These are phyloP conservation scores for Exophiala oligosperma DNA, from an alignment of 2,329 filamentous ascomycete species.

Conservation along the genomic window DNA sequence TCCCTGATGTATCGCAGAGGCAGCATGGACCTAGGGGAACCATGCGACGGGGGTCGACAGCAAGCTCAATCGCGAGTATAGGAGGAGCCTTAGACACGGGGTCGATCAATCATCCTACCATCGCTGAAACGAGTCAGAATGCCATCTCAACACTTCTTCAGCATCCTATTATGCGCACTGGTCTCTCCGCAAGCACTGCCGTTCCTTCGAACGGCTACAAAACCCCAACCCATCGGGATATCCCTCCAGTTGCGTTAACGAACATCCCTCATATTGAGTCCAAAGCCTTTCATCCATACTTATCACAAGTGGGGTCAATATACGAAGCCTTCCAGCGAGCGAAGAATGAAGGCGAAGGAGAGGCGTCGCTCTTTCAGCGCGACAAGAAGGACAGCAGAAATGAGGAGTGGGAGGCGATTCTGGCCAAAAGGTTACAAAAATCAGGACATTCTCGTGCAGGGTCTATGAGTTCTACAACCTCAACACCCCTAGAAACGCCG, in stretches of 20 bases:
- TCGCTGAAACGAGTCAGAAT: conserved; percentile 79
- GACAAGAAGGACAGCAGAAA: conserved; percentile 40
- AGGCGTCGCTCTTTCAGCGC: conserved; percentile 47
- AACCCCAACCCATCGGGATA: conserved; percentile 82
- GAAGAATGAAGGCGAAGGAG: conserved; percentile 72
- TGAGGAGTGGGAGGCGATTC: conserved; percentile 51
- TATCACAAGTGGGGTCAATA: conserved; percentile 79
- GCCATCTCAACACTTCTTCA: conserved; percentile 94
- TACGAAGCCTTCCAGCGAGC: conserved; percentile 87
- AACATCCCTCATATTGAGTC: conserved; percentile 81
- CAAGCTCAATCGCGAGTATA: conserved; percentile 85
- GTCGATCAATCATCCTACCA: conserved; percentile 50
- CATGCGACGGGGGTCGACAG: conserved; percentile 73
- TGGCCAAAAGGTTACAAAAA: conserved; percentile 46
- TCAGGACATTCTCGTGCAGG: conserved; percentile 37
- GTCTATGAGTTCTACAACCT: conserved; percentile 45
- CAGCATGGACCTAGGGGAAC: conserved; percentile 12
- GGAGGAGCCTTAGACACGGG: conserved; percentile 78
- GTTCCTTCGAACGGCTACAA: conserved; percentile 70
- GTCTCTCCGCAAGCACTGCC: conserved; percentile 75
- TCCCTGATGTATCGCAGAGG: conserved; percentile 21
- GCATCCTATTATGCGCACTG: conserved; percentile 84
- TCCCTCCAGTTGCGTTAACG: conserved; percentile 86
- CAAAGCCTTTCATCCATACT: conserved; percentile 78
- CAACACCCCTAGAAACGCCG: conserved; percentile 50